Percentiles rank a stretch among this genome's conserved stretches.
Conservation (phyloP, 1,284 basidiomycete species). For the Rhodotorula sp. region DNA sequence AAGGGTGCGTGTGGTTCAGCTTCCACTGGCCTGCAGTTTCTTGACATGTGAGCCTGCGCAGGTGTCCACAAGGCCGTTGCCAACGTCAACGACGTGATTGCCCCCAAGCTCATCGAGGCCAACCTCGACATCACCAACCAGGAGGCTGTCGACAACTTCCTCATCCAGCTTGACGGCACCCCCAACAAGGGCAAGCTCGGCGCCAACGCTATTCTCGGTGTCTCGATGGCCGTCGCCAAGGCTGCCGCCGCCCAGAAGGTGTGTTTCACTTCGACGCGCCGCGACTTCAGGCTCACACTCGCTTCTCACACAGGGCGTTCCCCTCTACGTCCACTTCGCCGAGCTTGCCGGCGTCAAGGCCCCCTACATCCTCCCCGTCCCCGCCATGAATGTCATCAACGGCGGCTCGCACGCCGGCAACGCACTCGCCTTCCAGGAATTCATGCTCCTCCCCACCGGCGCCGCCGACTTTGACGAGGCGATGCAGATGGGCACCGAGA, state of each 20-base stretch:
- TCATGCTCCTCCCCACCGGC: slow-evolving; percentile 98
- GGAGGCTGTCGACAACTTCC: slow-evolving; percentile 95
- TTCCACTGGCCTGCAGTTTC: neutral
- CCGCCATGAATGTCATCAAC: slow-evolving; percentile 99
- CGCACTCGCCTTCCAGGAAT: slow-evolving; percentile 99
- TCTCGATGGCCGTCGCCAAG: slow-evolving; percentile 92
- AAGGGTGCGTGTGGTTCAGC: slow-evolving; percentile 63
- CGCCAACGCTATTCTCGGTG: slow-evolving; percentile 98
- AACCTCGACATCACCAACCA: slow-evolving; percentile 84
- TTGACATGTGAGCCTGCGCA: slow-evolving; percentile 45
- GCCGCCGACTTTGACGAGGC: slow-evolving; percentile 90
- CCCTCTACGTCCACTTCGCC: slow-evolving; percentile 95
- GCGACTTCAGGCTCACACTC: neutral
- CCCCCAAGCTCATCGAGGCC: slow-evolving; percentile 82
- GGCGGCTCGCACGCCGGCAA: slow-evolving; percentile 99
- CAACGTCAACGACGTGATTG: slow-evolving; percentile 93
- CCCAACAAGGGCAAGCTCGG: slow-evolving; percentile 99
- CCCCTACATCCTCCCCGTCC: slow-evolving; percentile 86
- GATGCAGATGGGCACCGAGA: slow-evolving; percentile 97
- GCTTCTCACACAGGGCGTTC: slow-evolving; percentile 59
- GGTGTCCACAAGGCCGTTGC: slow-evolving; percentile 90
- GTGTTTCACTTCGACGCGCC: neutral
- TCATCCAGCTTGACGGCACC: slow-evolving; percentile 97
- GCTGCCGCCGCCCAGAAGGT: slow-evolving; percentile 87
- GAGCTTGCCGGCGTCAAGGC: slow-evolving; percentile 90